phyloP scores from a whole-genome alignment of 1,139 yeast genomes.

The Magnusiomyces fungicola region DNA sequence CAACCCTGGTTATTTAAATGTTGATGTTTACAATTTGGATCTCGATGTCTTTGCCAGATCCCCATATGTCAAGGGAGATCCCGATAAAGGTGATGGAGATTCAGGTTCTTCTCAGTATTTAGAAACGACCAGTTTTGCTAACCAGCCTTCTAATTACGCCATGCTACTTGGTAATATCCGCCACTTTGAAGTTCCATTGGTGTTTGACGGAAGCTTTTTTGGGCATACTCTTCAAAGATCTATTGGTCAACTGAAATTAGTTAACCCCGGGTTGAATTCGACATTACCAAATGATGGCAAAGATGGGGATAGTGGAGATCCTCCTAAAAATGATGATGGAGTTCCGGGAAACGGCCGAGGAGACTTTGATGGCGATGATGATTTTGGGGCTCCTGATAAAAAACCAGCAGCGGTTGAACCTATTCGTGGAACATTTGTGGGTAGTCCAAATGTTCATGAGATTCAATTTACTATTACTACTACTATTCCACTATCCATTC shows the following conservation, averaged over 20 bases:
- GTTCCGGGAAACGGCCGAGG: neutral
- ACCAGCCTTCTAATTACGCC: constrained; percentile 38
- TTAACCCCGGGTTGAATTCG: constrained; percentile 65
- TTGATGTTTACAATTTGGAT: constrained; percentile 59
- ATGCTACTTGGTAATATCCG: constrained; percentile 67
- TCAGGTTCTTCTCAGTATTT: too few species aligned
- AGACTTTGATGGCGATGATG: constrained; percentile 5
- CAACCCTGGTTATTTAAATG: constrained; percentile 79
- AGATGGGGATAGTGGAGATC: constrained; percentile 12
- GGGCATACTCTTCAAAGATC: constrained; percentile 49
- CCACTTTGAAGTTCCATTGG: constrained; percentile 62
- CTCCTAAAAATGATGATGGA: neutral
- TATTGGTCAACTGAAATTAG: constrained; percentile 60
- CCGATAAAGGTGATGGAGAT: constrained; percentile 15
- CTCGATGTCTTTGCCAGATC: constrained; percentile 85
- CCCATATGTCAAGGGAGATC: constrained; percentile 38
- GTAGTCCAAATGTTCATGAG: too few species aligned
- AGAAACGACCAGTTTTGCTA: too few species aligned
- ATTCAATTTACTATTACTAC: too few species aligned
- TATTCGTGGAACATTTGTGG: too few species aligned
- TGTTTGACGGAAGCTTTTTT: constrained; percentile 73
- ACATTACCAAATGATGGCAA: constrained; percentile 35
- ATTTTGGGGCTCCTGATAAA: neutral
- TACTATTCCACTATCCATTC: too few species aligned
- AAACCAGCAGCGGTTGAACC: too few species aligned